These are phyloP conservation scores for Trichaptum fuscoviolaceum DNA, from an alignment of 768 basidiomycete species.

Conservation along the genomic window DNA sequence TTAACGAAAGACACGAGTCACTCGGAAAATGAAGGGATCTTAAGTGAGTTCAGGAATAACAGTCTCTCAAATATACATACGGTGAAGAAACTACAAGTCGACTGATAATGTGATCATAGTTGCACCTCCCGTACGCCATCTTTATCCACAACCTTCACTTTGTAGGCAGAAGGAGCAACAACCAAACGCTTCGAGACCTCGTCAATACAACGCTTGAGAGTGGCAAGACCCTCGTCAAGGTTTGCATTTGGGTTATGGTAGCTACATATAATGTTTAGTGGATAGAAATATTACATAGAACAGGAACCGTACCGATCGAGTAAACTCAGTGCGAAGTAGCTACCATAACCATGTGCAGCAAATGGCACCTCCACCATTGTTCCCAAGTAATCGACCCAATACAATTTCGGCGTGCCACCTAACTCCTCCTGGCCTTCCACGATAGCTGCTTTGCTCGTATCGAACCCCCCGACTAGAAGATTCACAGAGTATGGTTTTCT, in stretches of 20 bases:
- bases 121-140: conserved; percentile 83
- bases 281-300: conserved; percentile 4
- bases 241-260: conserved; percentile 89
- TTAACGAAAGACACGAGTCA: too few relatives aligned
- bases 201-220: conserved; percentile 79
- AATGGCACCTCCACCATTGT: conserved; percentile 87
- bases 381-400: conserved; percentile 97
- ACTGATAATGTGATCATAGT: conserved; percentile 35
- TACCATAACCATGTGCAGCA: conserved; percentile 92
- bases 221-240: conserved; percentile 80
- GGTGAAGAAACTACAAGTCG: background rate
- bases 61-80: background rate
- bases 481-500: conserved; percentile 88
- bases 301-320: conserved; percentile 65
- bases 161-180: conserved; percentile 76
- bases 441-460: conserved; percentile 48
- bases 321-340: conserved; percentile 88
- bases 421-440: background rate
- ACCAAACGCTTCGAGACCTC: conserved; percentile 84
- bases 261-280: conserved; percentile 30
- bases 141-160: conserved; percentile 88
- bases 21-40: too few relatives aligned
- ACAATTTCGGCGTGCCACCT: conserved; percentile 60
- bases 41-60: too few relatives aligned
- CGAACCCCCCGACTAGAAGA: conserved; percentile 89